Evolutionary conservation across 441 rosid genomes (phyloP).

Genomic region (Biscutella auriculata): DNA sequence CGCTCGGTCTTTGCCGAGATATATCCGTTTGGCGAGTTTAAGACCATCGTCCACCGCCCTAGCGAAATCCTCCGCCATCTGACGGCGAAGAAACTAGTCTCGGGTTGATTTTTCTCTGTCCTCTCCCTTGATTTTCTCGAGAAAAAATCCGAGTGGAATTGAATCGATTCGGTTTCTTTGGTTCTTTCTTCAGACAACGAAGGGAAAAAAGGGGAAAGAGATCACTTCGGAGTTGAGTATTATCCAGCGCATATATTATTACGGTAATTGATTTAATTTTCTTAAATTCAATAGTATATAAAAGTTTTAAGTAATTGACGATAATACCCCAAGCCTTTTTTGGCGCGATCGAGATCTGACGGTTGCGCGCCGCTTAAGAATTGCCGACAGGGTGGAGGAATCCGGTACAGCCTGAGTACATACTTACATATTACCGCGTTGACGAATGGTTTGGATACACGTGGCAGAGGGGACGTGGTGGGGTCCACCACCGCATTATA

Average conservation of each 20-base stretch:
- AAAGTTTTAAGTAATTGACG: not conserved
- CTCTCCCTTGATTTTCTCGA: conserved; percentile 1
- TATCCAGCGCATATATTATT: conserved; percentile 21
- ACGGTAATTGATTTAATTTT: not conserved
- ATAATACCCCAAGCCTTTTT: not conserved
- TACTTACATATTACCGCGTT: too few relatives aligned
- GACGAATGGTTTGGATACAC: too few relatives aligned
- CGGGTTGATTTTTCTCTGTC: not conserved
- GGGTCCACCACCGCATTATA: not conserved
- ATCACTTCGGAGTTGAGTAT: conserved; percentile 14
- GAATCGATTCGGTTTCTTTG: conserved; percentile 1
- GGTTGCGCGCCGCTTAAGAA: not conserved
- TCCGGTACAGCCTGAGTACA: conserved; percentile 1
- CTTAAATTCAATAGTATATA: too few relatives aligned
- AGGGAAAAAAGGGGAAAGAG: not conserved
- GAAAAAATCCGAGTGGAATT: not conserved
- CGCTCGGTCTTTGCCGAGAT: conserved; percentile 70
- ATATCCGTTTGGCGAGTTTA: conserved; percentile 64
- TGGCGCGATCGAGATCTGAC: conserved; percentile 13
- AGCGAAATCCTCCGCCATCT: conserved; percentile 70
- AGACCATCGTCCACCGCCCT: conserved; percentile 79
- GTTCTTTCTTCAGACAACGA: conserved; percentile 5
- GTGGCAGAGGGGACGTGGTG: not conserved
- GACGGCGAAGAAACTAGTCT: conserved; percentile 18
- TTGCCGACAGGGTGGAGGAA: conserved; percentile 10